These are phyloP conservation scores for Trifolium pratense DNA, from an alignment of 306 rosid species.

Conservation along the genomic window DNA sequence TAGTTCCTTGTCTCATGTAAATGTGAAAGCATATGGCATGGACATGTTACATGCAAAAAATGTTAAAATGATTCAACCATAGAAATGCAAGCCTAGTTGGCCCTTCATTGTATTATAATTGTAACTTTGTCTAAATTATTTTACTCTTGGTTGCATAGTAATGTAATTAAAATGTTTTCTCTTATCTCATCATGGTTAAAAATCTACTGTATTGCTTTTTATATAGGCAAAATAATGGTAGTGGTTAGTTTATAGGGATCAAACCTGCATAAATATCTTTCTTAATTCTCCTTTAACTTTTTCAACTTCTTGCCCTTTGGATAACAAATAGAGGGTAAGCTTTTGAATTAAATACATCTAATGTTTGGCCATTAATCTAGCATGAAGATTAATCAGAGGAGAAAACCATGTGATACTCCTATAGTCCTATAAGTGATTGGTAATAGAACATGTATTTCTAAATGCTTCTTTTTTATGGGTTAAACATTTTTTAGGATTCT, in stretches of 20 bases:
- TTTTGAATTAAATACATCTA: conserved; percentile 15
- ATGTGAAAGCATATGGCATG: conserved; percentile 2
- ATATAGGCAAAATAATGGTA: no score
- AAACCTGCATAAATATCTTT: no score
- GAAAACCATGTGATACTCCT: conserved; percentile 8
- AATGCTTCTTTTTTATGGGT: neutral
- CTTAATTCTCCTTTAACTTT: neutral
- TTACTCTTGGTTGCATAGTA: neutral
- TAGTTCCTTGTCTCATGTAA: no score
- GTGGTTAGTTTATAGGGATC: no score
- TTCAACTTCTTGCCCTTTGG: conserved; percentile 36
- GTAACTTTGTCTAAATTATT: conserved; percentile 16
- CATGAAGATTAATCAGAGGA: neutral
- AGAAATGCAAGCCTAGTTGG: conserved; percentile 4
- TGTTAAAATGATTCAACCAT: neutral
- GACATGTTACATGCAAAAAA: conserved; percentile 4
- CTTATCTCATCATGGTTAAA: neutral
- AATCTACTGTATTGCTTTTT: no score
- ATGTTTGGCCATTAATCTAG: neutral
- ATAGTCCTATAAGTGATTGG: neutral
- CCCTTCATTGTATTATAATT: conserved; percentile 9
- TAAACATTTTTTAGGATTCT: conserved; percentile 4
- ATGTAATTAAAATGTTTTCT: neutral
- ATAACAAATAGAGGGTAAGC: conserved; percentile 11
- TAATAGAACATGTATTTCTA: neutral